Evolutionary conservation across 2,329 filamentous ascomycete species (phyloP), one percentile per base, ranked within the genome.

Genomic region (Plenodomus biglobosus): DNA sequence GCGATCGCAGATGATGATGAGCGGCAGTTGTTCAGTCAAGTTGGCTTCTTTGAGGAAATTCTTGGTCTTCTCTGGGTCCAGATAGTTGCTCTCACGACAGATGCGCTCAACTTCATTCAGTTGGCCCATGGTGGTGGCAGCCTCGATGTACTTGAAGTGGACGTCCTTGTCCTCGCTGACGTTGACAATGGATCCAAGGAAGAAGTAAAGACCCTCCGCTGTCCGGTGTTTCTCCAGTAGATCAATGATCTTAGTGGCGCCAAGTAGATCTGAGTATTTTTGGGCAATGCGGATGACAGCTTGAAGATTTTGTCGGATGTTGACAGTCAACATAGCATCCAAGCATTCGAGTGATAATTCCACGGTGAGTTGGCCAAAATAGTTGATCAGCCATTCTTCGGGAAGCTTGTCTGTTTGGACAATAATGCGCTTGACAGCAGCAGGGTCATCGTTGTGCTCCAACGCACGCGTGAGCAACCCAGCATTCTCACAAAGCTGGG

Each of bases 131-230:
- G 86, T 88, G 19, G 92, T 96, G 24, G 95, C 94, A 46, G 94
- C 91, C 76, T 99, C 92, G 50, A 99, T 96, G 75, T 99, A 99
- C 80, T 99, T 99, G 85, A 96, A 99, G 70, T 94, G 88, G 22
- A 99, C 94, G 69, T 99, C 94, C 18, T 88, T 82, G 64, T 97
- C 94, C 72, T 97, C 90, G 48, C 90, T 95, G 40, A 99, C 80
- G 72, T 99, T 99, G 74, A 99, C 92, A 61, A 99, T 95, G 71
- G 92, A 96, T 53, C 94, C 94, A 15, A 99, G 85, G 76, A 96
- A 99, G 79, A 96, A 96, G 82, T 94, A 99, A 3, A 99, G 85
- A 71, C 94, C 94, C 74, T 99, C 94, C 3, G 90, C 86, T 30
- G 94, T 97, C 74, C 94, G 92, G 78, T 97, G 95, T 79, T 95